Percentiles rank a stretch among this genome's conserved stretches.
Evolutionary conservation across 768 basidiomycete species (phyloP).

Genomic region (Polyporus arcularius): DNA sequence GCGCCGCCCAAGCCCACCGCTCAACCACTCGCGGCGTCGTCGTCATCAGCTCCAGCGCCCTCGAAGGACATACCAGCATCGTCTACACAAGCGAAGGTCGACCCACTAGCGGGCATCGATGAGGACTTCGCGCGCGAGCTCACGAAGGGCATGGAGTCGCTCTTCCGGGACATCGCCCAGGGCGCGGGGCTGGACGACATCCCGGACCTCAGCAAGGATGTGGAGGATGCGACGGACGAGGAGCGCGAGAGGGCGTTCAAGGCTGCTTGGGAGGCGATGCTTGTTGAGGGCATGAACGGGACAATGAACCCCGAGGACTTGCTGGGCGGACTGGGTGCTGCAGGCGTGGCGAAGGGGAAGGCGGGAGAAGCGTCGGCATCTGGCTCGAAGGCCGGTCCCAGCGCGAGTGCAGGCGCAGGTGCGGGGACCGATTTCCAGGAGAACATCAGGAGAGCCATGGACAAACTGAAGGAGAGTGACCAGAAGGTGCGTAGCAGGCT

Average conservation of each 20-base stretch:
- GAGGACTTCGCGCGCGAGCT: conserved; percentile 43
- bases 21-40: conserved; percentile 18
- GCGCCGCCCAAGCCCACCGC: conserved; percentile 20
- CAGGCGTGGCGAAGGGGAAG: conserved; percentile 21
- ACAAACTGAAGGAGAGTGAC: conserved; percentile 72
- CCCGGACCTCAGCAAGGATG: conserved; percentile 4
- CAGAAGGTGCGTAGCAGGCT: conserved; percentile 4
- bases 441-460: conserved; percentile 70
- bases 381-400: not conserved
- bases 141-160: conserved; percentile 44
- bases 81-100: conserved; percentile 11
- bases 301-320: conserved; percentile 13
- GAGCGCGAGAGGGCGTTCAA: conserved; percentile 45
- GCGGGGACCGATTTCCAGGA: conserved; percentile 56
- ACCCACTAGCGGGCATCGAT: conserved; percentile 21
- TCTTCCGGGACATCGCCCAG: conserved; percentile 41
- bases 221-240: conserved; percentile 17
- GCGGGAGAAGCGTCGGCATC: conserved; percentile 14
- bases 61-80: conserved; percentile 21
- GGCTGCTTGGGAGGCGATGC: conserved; percentile 73
- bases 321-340: conserved; percentile 11
- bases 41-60: conserved; percentile 18
- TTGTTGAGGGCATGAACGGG: conserved; percentile 62
- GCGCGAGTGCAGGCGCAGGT: not conserved
- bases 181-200: conserved; percentile 22